Evolutionary conservation across 768 basidiomycete species (phyloP).

Genomic region (Lactarius indigo): DNA sequence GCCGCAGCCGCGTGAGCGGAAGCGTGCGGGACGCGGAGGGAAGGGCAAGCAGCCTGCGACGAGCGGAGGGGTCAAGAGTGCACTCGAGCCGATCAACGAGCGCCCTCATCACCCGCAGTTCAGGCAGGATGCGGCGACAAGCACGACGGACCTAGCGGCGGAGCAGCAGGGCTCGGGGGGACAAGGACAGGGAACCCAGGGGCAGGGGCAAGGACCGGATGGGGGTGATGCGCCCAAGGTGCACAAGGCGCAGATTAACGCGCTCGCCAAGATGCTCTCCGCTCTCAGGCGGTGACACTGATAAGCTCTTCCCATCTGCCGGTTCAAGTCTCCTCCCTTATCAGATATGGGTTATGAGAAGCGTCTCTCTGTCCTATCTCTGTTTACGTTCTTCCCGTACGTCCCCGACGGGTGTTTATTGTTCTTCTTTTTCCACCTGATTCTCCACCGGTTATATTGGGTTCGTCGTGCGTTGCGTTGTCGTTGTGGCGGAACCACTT

Average conservation of each 20-base stretch:
- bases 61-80: constrained; percentile 54
- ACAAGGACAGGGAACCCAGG: constrained; percentile 7
- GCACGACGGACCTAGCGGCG: constrained; percentile 61
- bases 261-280: constrained; percentile 89
- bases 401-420: too few relatives aligned
- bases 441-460: not conserved
- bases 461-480: not conserved
- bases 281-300: constrained; percentile 57
- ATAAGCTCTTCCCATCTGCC: not conserved
- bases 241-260: constrained; percentile 86
- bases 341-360: not conserved
- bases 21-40: constrained; percentile 35
- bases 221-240: constrained; percentile 65
- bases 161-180: constrained; percentile 1
- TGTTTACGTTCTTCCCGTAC: too few relatives aligned
- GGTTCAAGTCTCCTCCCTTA: not conserved
- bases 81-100: constrained; percentile 74
- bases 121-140: constrained; percentile 63
- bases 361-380: not conserved
- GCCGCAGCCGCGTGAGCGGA: constrained; percentile 55
- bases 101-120: constrained; percentile 54
- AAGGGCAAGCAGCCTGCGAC: constrained; percentile 16
- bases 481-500: not conserved
- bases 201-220: constrained; percentile 28
- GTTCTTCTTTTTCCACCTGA: not conserved